Evolutionary conservation across 352 stramenopile genomes (phyloP), one percentile per base, ranked within the genome.

Genomic region (Phytophthora tubulina): DNA sequence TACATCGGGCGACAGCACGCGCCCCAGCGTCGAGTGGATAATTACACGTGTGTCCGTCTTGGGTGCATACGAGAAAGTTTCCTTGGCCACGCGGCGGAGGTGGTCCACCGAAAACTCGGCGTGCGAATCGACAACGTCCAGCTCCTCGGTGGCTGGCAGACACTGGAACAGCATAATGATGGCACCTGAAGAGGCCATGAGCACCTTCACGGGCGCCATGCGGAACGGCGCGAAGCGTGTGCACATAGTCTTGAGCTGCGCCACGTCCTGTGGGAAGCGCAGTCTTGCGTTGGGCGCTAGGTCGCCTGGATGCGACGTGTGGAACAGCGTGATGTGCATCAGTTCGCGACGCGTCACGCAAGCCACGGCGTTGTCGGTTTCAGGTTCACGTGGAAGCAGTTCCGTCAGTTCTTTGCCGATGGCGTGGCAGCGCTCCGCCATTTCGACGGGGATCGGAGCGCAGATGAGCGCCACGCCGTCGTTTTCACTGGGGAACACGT

Each of bases 271-370:
- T 6, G 53, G 32, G 41, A 78, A 74, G 2, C 78, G 82, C 4
- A 63, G 35, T 41, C 66, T 82, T 13, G 81, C 79, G 33, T 79
- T 57, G 0, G 84, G 81, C 3, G 85, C 67, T 38, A 92, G 57
- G 13, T 90, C 84, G 31, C 82, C 74, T 5, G 86, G 86, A 50
- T 92, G 85, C 11, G 86, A 94, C 49, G 86, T 92, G 73, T 94
- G 86, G 67, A 92, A 93, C 8, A 94, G 70, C 59, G 86, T 94
- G 65, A 94, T 70, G 71, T 94, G 86, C 86, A 94, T 92, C 33
- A 89, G 79, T 4, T 88, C 82, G 13, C 77, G 72, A 9, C 78
- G 80, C 60, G 90, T 93, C 38, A 92, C 80, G 63, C 88, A 91
- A n/a, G 65, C 74, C 21, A 78, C 76, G 15, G 79, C 70, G 52